Evolutionary conservation across 495 filamentous ascomycete species (phyloP), one percentile per base, ranked within the genome.

Genomic region (Penicillium atrosanguineum): DNA sequence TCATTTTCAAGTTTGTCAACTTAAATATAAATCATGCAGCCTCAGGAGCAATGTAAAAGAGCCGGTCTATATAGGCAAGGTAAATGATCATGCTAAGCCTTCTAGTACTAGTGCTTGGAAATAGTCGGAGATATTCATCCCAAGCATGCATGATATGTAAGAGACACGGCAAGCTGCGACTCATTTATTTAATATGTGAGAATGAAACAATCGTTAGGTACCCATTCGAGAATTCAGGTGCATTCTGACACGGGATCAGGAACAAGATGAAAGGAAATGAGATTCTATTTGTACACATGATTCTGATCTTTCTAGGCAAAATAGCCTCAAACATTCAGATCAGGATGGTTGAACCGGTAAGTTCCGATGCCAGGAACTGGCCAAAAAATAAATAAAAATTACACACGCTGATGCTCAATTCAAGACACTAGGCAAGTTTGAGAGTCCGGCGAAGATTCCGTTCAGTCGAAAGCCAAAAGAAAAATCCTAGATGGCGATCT

Each of bases 401-500:
- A 23, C 23, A 23, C 53, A 53, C 48, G 55, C 52, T 50, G 48
- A 62, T 57, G 38, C 53, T 57, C 43, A 38, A 25, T 44, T 45
- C 28, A 50, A 48, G 39, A 44, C 38, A 50, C 31, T 12, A 12
- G 20, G 44, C 19, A 54, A 45, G 20, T 29, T 53, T 56, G 31
- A 34, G 31, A 34, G 12, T 34, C 31, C 8, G 31, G 31, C 11
- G 11, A 12, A 34, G 9, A 34, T 34, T 14, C 11, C 31, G 31
- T 36, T 45, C 38, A 42, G 57, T 38, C 16, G n/a, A 15, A 7
- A 40, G 38, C 4, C 16, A 40, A 34, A 29, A 26, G 43, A 45
- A 46, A 40, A 49, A 52, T 50, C 52, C 76, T 83, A 91, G 63
- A 90, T 66, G 58, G 80, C 83, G 67, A 97, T 94, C 73, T 97